Conservation (phyloP, 129 eudicot genomes). For the Kitagawia praeruptora region DNA sequence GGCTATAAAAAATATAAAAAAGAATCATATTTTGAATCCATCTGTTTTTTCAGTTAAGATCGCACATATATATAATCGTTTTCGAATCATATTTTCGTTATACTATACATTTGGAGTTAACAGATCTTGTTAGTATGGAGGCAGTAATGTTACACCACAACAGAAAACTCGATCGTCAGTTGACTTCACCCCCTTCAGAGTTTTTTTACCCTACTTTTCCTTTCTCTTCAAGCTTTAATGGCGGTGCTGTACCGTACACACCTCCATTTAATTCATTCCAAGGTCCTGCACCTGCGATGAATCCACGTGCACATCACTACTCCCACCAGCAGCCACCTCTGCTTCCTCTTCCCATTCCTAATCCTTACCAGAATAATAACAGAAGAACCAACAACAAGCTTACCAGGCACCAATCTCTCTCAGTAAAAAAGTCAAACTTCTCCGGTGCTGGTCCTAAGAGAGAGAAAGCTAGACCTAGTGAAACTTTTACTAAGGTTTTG, state of each 20-base stretch:
- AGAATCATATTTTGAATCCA: not conserved
- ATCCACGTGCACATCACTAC: constrained; percentile 21
- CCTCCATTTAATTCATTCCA: constrained; percentile 28
- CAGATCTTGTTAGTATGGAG: constrained; percentile 24
- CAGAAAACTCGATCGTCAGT: constrained; percentile 14
- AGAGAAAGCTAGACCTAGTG: constrained; percentile 5
- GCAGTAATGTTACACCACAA: constrained; percentile 21
- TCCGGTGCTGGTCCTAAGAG: constrained; percentile 11
- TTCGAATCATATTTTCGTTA: not conserved
- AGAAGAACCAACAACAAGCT: constrained; percentile 19
- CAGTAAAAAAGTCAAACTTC: constrained; percentile 38
- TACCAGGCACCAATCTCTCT: constrained; percentile 27
- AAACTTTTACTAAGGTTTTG: not conserved
- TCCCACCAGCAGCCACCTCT: constrained; percentile 43
- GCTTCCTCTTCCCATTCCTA: constrained; percentile 53
- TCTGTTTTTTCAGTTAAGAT: not conserved
- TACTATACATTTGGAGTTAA: not conserved
- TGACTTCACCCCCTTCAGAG: not conserved
- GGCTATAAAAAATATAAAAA: no score
- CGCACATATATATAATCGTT: not conserved
- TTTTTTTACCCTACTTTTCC: not conserved
- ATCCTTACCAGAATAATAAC: constrained; percentile 12
- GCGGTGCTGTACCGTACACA: constrained; percentile 24
- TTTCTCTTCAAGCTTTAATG: constrained; percentile 15
- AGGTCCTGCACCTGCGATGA: constrained; percentile 14